These are phyloP conservation scores for Phytophthora meadii DNA, from an alignment of 352 stramenopile species.

Conservation along the genomic window DNA sequence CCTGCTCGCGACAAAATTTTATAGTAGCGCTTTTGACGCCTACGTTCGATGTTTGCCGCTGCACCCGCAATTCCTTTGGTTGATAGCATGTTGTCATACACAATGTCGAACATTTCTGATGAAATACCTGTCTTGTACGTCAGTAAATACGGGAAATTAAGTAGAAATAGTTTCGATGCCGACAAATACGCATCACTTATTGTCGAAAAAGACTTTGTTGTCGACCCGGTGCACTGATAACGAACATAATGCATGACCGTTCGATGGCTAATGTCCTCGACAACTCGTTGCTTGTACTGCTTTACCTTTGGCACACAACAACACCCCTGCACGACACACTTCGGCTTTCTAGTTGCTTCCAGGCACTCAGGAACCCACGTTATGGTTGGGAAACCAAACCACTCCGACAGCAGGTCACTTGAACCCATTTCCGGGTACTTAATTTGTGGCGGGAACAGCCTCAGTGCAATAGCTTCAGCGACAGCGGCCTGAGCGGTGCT, in stretches of 20 bases:
- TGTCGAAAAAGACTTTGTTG: conserved; percentile 2
- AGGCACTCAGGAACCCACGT: conserved; percentile 2
- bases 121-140: conserved; percentile 8
- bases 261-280: conserved; percentile 4
- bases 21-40: conserved; percentile 10
- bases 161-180: not conserved
- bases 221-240: conserved; percentile 1
- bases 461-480: no score
- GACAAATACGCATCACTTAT: not conserved
- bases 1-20: no score
- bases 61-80: conserved; percentile 7
- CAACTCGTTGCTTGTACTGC: conserved; percentile 1
- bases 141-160: conserved; percentile 11
- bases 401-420: not conserved
- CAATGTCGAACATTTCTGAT: conserved; percentile 7
- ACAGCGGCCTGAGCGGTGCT: no score
- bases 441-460: no score
- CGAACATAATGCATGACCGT: conserved; percentile 11
- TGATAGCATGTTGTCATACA: conserved; percentile 11
- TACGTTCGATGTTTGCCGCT: not conserved
- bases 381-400: conserved; percentile 6
- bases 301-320: conserved; percentile 1
- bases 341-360: not conserved
- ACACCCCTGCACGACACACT: not conserved
- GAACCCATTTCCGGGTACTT: no score